Percentiles rank a stretch among this genome's conserved stretches.
Evolutionary conservation across 2,329 filamentous ascomycete species (phyloP).

Genomic region (Leptodontidium sp.): DNA sequence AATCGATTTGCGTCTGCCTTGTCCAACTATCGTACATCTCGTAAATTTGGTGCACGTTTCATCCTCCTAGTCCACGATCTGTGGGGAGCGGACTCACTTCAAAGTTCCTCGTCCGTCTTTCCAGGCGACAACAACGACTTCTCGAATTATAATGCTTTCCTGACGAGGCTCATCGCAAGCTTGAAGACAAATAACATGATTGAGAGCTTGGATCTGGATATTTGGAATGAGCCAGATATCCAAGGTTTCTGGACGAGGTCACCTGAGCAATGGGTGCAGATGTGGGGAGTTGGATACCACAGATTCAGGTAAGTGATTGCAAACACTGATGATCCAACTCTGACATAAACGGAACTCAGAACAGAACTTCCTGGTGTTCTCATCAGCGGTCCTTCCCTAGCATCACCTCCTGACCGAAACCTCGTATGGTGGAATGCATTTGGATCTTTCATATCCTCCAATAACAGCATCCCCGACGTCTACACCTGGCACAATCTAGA

Average conservation of each 20-base stretch:
- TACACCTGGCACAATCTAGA: slow-evolving; percentile 55
- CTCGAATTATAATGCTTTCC: slow-evolving; percentile 52
- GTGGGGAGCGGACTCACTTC: slow-evolving; percentile 55
- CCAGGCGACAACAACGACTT: slow-evolving; percentile 59
- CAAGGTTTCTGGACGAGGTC: slow-evolving; percentile 47
- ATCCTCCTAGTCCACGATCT: slow-evolving; percentile 54
- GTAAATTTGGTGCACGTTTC: slow-evolving; percentile 52
- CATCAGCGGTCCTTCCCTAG: slow-evolving; percentile 5
- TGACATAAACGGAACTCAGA: not conserved
- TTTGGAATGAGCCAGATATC: slow-evolving; percentile 62
- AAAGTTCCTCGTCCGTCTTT: slow-evolving; percentile 47
- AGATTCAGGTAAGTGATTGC: slow-evolving; percentile 5
- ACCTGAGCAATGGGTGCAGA: slow-evolving; percentile 51
- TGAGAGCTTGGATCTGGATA: slow-evolving; percentile 53
- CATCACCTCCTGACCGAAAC: slow-evolving; percentile 6
- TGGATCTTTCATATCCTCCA: slow-evolving; percentile 49
- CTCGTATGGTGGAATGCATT: slow-evolving; percentile 50
- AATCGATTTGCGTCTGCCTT: slow-evolving; percentile 52
- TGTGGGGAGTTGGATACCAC: slow-evolving; percentile 48
- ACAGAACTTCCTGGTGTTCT: not conserved
- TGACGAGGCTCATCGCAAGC: slow-evolving; percentile 49
- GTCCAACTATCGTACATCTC: slow-evolving; percentile 53
- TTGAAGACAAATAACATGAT: slow-evolving; percentile 49
- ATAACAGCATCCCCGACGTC: slow-evolving; percentile 52
- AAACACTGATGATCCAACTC: not conserved